Base-by-base conservation (phyloP, 495 filamentous ascomycete genomes). In the Penicillium daleae region DNA sequence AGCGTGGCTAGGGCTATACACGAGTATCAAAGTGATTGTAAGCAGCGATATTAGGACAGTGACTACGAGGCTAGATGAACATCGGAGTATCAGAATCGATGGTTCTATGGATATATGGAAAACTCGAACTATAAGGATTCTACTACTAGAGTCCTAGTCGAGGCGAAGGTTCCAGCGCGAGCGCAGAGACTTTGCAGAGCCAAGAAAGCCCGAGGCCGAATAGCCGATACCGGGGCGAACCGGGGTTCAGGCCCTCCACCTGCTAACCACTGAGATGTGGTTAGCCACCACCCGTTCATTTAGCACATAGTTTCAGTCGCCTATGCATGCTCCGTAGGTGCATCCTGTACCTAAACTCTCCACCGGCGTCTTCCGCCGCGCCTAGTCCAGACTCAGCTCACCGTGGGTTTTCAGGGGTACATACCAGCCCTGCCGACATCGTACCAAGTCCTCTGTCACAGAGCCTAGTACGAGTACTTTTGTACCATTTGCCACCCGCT, bases 181-280 rank as follows among this genome's bases (percentile, higher is more conserved):
- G 32, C 39, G 15, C 12, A 59, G 44, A 59, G 15, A 59, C 31
- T 15, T 21, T n/a, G n/a, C 33, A 32, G 21, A 31, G 39, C 26
- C 42, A 22, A 44, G 49, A 42, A 51, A 50, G 50, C 37, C 51
- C 52, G 27, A 40, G 49, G 57, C 55, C 58, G 60, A 56, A 57
- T 64, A 71, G 66, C 69, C 69, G 69, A 71, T 67, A 66, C 61
- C 66, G 69, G 56, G 56, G 59, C 59, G 37, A 59, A 59, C 54
- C 55, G 56, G 22, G 46, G 40, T 12, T 39, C 40, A 49, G 22
- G 44, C 24, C 44, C 44, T 48, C 44, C 12, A 4, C 6, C 17
- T n/a, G 19, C 39, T 42, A n/a, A 35, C 33, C 32, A 33, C 32
- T 6, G 32, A 33, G 7, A 33, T 6, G 2, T n/a, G n/a, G n/a